Base-by-base conservation (phyloP, 345 rosid genomes). In the Rhizophora apiculata region DNA sequence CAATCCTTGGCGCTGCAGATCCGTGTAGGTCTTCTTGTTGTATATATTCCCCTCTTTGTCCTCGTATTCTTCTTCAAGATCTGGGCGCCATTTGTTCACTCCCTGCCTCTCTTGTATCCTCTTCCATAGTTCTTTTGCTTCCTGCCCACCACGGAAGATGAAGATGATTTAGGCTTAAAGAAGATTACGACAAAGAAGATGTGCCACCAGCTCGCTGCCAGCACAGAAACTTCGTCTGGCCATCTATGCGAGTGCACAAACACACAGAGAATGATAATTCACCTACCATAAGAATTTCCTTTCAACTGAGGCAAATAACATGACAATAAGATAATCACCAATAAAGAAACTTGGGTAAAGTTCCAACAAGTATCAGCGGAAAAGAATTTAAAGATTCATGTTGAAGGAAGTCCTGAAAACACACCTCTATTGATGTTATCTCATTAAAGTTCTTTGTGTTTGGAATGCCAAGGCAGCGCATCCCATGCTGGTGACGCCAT, bases 11-110 rank as follows among this genome's bases (percentile, higher is more conserved):
- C 98, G 95, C 82, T 96, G 98, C 64, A 96, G 87, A 85, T 96
- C 99, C 26, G 95, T 80, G 64, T 83, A 96, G 15, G 99, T 96
- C 89, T 92, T 96, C 83, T 88, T 96, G 88, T 96, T 96, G 79
- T 96, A 96, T 39, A 92, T 96, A 83, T 96, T 96, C 8, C 99
- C 99, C 77, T 96, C 99, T 74, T 74, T 87, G 74, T 96, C 99
- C 76, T 96, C 99, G n/a, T 92, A 96, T 68, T 96, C 99, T 80
- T 96, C 99, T 81, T 96, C 99, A 6, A 96, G 96, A 65, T 96
- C 99, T 0, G 99, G 99, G 9, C 98, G 91, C 99, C 99, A 96
- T 76, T 96, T 92, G 74, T 86, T 90, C 79, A 82, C 66, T 66
- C 99, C 99, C 76, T 88, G 93, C 76, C 89, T 79, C 69, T 84